These are phyloP conservation scores for Paecilomyces fulvus DNA, from an alignment of 2,329 filamentous ascomycete species.

Conservation along the genomic window DNA sequence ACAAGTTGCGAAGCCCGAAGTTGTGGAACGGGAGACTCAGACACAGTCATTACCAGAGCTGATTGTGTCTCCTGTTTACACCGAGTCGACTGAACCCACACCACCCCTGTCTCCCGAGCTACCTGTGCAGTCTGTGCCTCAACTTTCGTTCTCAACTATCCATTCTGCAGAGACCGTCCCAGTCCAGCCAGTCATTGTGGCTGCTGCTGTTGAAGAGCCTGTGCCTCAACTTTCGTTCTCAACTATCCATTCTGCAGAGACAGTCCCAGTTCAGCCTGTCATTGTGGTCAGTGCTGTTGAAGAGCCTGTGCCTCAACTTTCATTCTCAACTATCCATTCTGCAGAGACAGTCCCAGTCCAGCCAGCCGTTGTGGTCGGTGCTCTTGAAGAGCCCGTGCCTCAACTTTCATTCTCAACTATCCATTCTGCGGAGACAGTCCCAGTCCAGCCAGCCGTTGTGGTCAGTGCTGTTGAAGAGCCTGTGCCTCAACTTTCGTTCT, in stretches of 20 bases:
- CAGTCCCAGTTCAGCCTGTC: slow-evolving; percentile 34
- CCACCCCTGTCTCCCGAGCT: slow-evolving; percentile 12
- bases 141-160: slow-evolving; percentile 34
- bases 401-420: slow-evolving; percentile 34
- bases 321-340: slow-evolving; percentile 35
- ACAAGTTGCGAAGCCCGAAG: slow-evolving; percentile 8
- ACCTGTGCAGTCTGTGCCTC: slow-evolving; percentile 19
- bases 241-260: slow-evolving; percentile 37
- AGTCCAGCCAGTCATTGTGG: slow-evolving; percentile 20
- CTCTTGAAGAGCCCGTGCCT: slow-evolving; percentile 20
- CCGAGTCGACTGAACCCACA: slow-evolving; percentile 18
- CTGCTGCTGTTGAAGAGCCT: slow-evolving; percentile 17
- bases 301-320: slow-evolving; percentile 23
- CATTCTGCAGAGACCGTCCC: slow-evolving; percentile 40
- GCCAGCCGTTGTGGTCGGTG: slow-evolving; percentile 14
- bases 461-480: slow-evolving; percentile 16
- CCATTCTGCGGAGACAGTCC: slow-evolving; percentile 38
- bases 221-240: slow-evolving; percentile 30
- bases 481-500: slow-evolving; percentile 27
- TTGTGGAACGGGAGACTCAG: slow-evolving; percentile 11
- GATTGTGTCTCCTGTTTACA: slow-evolving; percentile 21
- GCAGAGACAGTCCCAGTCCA: slow-evolving; percentile 39
- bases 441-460: slow-evolving; percentile 26
- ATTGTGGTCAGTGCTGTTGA: slow-evolving; percentile 13
- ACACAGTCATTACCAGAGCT: slow-evolving; percentile 11